These are phyloP conservation scores for Dryadomyces quercus-mongolicae DNA, from an alignment of 2,329 filamentous ascomycete genomes.

Conservation along the genomic window DNA sequence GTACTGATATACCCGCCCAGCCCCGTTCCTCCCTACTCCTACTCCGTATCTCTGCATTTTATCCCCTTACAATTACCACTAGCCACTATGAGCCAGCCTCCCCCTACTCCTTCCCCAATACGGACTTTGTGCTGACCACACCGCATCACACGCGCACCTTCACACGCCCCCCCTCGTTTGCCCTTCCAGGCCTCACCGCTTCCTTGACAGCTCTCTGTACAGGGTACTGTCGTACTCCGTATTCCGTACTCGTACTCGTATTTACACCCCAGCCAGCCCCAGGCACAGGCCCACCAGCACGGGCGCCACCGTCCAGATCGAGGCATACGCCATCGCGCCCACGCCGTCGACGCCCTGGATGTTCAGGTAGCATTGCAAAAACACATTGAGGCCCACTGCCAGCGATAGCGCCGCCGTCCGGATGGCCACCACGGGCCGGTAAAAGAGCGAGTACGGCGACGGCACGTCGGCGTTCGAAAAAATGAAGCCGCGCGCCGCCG, in stretches of 20 bases:
- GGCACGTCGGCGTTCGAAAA: constrained; percentile 48
- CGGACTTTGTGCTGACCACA: no score
- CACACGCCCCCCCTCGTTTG: no score
- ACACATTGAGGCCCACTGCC: constrained; percentile 45
- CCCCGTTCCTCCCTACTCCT: no score
- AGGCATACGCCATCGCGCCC: constrained; percentile 62
- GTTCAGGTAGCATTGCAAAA: constrained; percentile 52
- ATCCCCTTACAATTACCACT: no score
- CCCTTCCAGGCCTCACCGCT: no score
- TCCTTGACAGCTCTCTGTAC: no score
- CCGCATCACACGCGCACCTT: no score
- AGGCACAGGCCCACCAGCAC: constrained; percentile 45
- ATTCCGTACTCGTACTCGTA: not conserved
- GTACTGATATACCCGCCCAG: no score
- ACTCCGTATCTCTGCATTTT: no score
- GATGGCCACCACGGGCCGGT: constrained; percentile 40
- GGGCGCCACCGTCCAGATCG: constrained; percentile 60
- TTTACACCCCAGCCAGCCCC: constrained; percentile 19
- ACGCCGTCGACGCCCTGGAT: constrained; percentile 56
- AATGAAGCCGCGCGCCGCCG: constrained; percentile 63
- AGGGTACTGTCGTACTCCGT: no score
- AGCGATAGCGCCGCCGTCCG: constrained; percentile 50
- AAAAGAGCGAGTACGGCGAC: not conserved
- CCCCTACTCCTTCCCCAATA: no score
- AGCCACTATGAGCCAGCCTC: no score